phyloP scores from a whole-genome alignment of 768 basidiomycete genomes.

The Kondoa malvinella region DNA sequence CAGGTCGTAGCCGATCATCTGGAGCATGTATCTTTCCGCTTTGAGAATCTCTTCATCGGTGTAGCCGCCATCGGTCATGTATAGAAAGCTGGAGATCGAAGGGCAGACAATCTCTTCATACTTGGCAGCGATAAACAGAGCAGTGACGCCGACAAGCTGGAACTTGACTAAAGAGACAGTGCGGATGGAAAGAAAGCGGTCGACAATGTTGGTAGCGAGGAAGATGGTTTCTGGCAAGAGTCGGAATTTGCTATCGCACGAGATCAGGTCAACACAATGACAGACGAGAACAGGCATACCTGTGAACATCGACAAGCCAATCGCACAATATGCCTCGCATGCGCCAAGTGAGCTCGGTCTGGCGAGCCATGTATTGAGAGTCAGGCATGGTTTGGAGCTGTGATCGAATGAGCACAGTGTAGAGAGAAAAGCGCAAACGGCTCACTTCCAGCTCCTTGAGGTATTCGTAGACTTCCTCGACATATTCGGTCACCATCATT shows the following conservation, averaged over 20 bases:
- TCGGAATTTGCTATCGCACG: constrained; percentile 46
- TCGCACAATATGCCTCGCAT: constrained; percentile 79
- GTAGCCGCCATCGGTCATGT: constrained; percentile 61
- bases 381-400: constrained; percentile 65
- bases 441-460: constrained; percentile 67
- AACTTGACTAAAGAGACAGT: constrained; percentile 65
- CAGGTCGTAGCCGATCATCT: constrained; percentile 69
- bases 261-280: background rate
- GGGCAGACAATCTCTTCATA: constrained; percentile 86
- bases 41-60: constrained; percentile 63
- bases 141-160: constrained; percentile 75
- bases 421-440: constrained; percentile 11
- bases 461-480: constrained; percentile 81
- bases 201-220: constrained; percentile 65
- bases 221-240: constrained; percentile 81
- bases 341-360: constrained; percentile 69
- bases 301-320: constrained; percentile 82
- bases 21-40: constrained; percentile 70
- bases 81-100: constrained; percentile 59
- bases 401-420: background rate
- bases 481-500: constrained; percentile 93
- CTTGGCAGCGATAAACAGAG: constrained; percentile 74
- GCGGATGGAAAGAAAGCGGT: constrained; percentile 50
- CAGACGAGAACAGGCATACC: background rate
- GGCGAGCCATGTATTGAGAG: constrained; percentile 61